Evolutionary conservation across 352 stramenopile genomes (phyloP), one percentile per base, ranked within the genome.

Genomic region (Phytophthora crassamura): DNA sequence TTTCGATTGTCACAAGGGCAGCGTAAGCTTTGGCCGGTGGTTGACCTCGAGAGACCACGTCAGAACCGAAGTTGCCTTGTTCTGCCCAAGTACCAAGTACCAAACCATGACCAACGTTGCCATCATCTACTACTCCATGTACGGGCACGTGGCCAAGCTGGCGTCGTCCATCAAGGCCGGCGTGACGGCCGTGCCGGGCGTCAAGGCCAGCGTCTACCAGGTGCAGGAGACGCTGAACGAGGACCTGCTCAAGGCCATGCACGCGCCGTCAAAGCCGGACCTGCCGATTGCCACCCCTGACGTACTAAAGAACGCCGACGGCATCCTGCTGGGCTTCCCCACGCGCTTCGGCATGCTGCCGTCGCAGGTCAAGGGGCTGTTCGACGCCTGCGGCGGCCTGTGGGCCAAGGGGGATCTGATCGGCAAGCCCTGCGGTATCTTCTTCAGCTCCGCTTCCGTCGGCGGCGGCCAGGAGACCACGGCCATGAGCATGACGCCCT

Each of bases 381-480:
- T 94, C 25, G 90, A 97, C 70, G 65, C 76, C 28, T 93, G 79
- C 25, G 90, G 90, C 7, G 66, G 72, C 10, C 76, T 96, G 5
- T 97, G 90, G 88, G 66, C 75, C 64, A 82, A 63, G 7, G 89
- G 90, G 11, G 77, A 50, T 1, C 65, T 97, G 12, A 78, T 85
- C 6, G 88, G 86, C 55, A 97, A 97, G 59, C 73, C 89, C 5
- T 87, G 77, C 50, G 88, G 85, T 38, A 75, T 90, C 33, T 97
- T 97, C 69, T 82, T 93, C 60, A 88, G 72, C 49, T 82, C 82
- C 14, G 89, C 45, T 36, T 86, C 78, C 2, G 64, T 89, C 33
- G 83, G 80, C 15, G 88, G 88, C 25, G 89, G 90, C 15, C 90
- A 97, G 78, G 89, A 97, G 69, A 96, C 86, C 4, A 91, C 85